Evolutionary conservation across 2,329 filamentous ascomycete species (phyloP).

Genomic region (Byssochlamys sp.): DNA sequence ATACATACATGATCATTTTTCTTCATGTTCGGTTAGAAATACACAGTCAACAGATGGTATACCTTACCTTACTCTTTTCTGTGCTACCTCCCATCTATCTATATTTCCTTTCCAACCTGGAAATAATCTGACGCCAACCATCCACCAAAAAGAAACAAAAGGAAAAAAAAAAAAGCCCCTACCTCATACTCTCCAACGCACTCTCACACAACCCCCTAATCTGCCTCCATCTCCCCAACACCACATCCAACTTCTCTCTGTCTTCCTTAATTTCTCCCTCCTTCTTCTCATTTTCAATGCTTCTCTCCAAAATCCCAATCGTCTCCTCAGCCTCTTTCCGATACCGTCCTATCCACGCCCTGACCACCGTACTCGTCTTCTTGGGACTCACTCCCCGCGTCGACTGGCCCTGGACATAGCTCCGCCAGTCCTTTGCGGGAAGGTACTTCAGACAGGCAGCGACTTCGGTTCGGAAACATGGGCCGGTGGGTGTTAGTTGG

Average conservation of each 20-base stretch:
- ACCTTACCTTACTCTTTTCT: neutral
- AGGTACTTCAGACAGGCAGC: slow-evolving; percentile 33
- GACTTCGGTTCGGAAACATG: slow-evolving; percentile 36
- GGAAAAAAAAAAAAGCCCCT: neutral
- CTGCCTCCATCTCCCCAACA: slow-evolving; percentile 31
- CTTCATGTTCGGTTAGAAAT: neutral
- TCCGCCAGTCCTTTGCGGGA: slow-evolving; percentile 28
- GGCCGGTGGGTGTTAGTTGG: slow-evolving; percentile 26
- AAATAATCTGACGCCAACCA: neutral
- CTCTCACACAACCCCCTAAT: slow-evolving; percentile 25
- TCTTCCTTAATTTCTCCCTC: slow-evolving; percentile 8
- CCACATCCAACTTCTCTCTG: slow-evolving; percentile 13
- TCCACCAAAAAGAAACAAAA: neutral
- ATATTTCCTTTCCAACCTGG: neutral
- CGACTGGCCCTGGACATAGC: slow-evolving; percentile 30
- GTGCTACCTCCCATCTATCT: neutral
- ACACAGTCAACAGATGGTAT: neutral
- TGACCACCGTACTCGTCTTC: slow-evolving; percentile 24
- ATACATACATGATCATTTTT: neutral
- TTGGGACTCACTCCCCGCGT: slow-evolving; percentile 19
- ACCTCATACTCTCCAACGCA: slow-evolving; percentile 14
- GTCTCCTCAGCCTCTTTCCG: slow-evolving; percentile 22
- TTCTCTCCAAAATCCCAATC: slow-evolving; percentile 15
- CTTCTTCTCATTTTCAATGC: slow-evolving; percentile 4
- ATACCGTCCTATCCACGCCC: slow-evolving; percentile 28